Evolutionary conservation across 345 rosid genomes (phyloP).

Genomic region (Zanthoxylum bungeanum): DNA sequence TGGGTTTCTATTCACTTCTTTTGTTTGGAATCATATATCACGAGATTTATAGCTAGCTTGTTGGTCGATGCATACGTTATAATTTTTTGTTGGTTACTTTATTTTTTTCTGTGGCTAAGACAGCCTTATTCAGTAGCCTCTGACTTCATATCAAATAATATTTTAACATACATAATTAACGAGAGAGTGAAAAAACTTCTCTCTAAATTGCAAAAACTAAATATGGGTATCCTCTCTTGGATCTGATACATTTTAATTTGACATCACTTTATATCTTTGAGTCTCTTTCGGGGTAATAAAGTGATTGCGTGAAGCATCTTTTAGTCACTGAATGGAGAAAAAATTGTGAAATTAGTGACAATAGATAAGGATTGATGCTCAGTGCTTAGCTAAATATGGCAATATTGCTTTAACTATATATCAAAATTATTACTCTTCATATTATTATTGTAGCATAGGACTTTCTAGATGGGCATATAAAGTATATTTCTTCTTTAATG

Average conservation of each 20-base stretch:
- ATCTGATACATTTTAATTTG: background rate
- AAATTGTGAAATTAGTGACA: background rate
- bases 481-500: no score
- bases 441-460: background rate
- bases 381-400: background rate
- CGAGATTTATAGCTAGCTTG: background rate
- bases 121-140: constrained; percentile 13
- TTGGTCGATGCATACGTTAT: no score
- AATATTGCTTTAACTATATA: background rate
- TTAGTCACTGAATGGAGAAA: background rate
- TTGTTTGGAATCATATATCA: constrained; percentile 22
- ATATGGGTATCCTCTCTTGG: background rate
- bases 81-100: background rate
- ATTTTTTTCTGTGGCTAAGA: background rate
- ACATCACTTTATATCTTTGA: background rate
- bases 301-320: background rate
- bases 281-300: background rate
- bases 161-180: background rate
- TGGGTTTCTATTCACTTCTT: constrained; percentile 6
- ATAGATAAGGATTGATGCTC: background rate
- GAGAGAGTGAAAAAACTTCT: background rate
- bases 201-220: background rate
- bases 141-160: no score
- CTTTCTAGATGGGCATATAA: no score
- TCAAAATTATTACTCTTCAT: no score